Evolutionary conservation across 345 rosid species (phyloP).

Genomic region (Acer yangbiense): DNA sequence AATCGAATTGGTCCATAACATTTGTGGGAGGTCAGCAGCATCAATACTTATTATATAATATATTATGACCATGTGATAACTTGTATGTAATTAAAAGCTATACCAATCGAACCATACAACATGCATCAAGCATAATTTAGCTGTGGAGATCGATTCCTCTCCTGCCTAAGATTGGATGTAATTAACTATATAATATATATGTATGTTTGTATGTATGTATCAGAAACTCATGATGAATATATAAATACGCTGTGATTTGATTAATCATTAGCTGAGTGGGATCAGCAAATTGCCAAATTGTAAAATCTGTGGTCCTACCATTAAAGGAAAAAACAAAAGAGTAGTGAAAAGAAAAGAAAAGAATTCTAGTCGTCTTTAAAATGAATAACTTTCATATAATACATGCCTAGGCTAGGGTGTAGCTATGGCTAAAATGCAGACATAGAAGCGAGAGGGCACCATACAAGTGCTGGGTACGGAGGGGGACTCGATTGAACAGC

Average conservation of each 20-base stretch:
- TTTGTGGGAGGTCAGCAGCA: neutral
- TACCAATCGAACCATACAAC: constrained; percentile 7
- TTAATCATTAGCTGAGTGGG: constrained; percentile 26
- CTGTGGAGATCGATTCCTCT: constrained; percentile 13
- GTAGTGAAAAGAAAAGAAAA: neutral
- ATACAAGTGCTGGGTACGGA: constrained; percentile 39
- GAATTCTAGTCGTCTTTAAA: neutral
- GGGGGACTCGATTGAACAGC: constrained; percentile 43
- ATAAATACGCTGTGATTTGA: constrained; percentile 30
- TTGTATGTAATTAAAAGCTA: constrained; percentile 1
- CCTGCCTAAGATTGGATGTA: constrained; percentile 6
- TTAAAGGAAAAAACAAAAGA: constrained; percentile 21
- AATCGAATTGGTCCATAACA: neutral
- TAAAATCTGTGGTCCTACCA: constrained; percentile 30
- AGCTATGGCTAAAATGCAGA: constrained; percentile 29
- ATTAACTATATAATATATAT: neutral
- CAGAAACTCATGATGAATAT: neutral
- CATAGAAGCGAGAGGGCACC: constrained; percentile 26
- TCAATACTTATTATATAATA: neutral
- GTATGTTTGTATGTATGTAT: neutral
- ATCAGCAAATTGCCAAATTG: constrained; percentile 15
- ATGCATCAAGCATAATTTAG: constrained; percentile 11
- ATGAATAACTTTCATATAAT: neutral
- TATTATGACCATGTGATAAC: neutral
- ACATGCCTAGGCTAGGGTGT: constrained; percentile 19